A percentile compares a stretch with the other conserved stretches of the same genome.
phyloP scores from a whole-genome alignment of 2,329 filamentous ascomycete species.

The Ciborinia camelliae region DNA sequence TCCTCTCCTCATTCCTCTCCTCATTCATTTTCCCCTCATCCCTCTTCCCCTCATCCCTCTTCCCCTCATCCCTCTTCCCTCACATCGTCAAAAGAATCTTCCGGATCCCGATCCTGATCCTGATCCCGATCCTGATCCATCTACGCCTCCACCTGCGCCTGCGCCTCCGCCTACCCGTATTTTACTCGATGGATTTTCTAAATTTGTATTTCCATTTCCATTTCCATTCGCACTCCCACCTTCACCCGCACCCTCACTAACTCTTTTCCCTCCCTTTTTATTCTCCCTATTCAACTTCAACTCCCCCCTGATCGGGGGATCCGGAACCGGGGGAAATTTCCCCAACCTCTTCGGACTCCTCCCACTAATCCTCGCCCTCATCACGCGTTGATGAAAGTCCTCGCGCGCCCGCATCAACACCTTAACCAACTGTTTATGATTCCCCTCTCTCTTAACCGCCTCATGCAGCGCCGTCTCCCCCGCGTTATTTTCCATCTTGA shows the following conservation, averaged over 20 bases:
- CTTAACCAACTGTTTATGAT: not conserved
- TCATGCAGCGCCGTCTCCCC: constrained; percentile 4
- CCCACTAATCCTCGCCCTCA: not conserved
- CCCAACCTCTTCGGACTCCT: not conserved
- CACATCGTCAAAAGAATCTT: too few relatives aligned
- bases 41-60: not conserved
- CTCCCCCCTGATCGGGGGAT: not conserved
- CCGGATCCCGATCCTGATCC: too few relatives aligned
- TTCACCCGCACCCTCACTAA: not conserved
- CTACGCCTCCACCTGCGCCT: too few relatives aligned
- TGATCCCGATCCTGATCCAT: too few relatives aligned
- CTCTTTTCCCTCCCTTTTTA: not conserved
- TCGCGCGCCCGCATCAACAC: not conserved
- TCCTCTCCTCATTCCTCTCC: too few relatives aligned
- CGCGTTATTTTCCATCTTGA: constrained; percentile 2
- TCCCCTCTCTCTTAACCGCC: not conserved
- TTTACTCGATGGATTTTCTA: not conserved
- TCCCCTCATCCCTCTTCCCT: not conserved
- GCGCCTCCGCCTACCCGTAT: too few relatives aligned
- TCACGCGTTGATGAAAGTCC: not conserved
- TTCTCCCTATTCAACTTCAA: not conserved
- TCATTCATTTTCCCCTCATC: not conserved
- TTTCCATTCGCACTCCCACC: not conserved
- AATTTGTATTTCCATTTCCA: not conserved
- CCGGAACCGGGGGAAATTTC: not conserved